Percentiles rank a stretch among this genome's conserved stretches.
These are phyloP conservation scores for Botrytis fabae DNA, from an alignment of 2,329 filamentous ascomycete genomes.

Conservation along the genomic window DNA sequence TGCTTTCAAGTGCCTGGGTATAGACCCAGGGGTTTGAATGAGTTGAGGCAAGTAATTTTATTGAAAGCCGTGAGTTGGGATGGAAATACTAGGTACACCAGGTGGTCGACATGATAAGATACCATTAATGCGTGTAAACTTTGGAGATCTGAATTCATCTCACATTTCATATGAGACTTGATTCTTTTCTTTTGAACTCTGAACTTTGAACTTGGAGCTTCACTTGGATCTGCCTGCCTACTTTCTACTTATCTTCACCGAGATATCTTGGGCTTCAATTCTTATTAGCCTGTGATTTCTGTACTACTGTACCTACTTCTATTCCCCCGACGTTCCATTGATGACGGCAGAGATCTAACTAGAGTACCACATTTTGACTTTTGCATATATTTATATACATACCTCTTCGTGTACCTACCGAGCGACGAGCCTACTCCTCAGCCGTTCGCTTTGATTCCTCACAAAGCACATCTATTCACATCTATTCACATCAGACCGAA, in stretches of 20 bases:
- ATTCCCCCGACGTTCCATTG: not conserved
- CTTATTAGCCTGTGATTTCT: not conserved
- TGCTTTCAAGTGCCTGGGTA: not conserved
- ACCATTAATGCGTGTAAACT: not conserved
- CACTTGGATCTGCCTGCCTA: not conserved
- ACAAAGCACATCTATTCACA: not conserved
- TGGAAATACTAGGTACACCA: not conserved
- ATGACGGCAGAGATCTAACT: not conserved
- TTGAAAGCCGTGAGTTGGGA: not conserved
- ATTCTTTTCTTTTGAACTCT: not conserved
- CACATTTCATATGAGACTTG: not conserved
- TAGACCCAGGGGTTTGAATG: not conserved
- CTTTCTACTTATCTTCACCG: not conserved
- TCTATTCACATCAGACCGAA: not conserved
- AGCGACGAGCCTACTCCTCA: not conserved
- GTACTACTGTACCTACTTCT: not conserved
- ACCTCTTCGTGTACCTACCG: not conserved
- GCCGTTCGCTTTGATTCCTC: not conserved
- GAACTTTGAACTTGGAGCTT: not conserved
- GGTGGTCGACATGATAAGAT: not conserved
- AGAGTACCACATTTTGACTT: constrained; percentile 12
- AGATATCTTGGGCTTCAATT: constrained; percentile 4
- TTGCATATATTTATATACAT: not conserved
- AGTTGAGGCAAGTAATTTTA: not conserved
- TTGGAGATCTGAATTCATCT: not conserved